These are phyloP conservation scores for Neohortaea acidophila DNA, from an alignment of 495 filamentous ascomycete genomes.

Conservation along the genomic window DNA sequence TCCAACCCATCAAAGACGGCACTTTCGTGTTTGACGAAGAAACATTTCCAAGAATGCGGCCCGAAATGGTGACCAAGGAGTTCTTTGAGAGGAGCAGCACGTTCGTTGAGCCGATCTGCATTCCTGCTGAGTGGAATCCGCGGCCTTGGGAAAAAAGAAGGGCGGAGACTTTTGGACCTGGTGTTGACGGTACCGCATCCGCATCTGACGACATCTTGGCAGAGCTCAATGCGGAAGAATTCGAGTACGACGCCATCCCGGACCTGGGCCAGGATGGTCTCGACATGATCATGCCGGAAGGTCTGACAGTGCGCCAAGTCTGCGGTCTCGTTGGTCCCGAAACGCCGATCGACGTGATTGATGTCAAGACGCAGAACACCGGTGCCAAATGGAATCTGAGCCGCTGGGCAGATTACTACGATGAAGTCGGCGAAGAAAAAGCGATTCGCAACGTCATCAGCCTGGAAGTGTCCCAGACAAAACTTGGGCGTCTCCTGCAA, in stretches of 20 bases:
- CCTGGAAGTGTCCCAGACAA: conserved; percentile 55
- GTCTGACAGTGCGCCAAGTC: conserved; percentile 50
- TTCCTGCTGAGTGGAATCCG: conserved; percentile 53
- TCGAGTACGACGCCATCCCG: conserved; percentile 33
- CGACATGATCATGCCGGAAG: conserved; percentile 60
- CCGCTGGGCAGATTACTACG: conserved; percentile 63
- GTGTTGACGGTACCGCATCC: background rate
- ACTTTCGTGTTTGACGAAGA: conserved; percentile 48
- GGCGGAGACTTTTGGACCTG: background rate
- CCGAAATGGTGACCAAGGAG: conserved; percentile 51
- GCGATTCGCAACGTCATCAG: conserved; percentile 63
- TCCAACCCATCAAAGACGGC: conserved; percentile 54
- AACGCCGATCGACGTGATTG: conserved; percentile 55
- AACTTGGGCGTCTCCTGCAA: conserved; percentile 47
- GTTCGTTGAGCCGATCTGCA: conserved; percentile 57
- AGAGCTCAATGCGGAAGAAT: conserved; percentile 6
- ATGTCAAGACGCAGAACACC: conserved; percentile 60
- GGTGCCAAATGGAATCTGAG: conserved; percentile 59
- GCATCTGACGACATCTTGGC: background rate
- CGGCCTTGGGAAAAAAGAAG: conserved; percentile 18
- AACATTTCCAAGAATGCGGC: conserved; percentile 49
- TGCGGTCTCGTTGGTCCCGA: conserved; percentile 51
- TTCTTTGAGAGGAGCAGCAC: conserved; percentile 50
- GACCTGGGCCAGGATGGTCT: conserved; percentile 52
- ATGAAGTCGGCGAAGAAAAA: conserved; percentile 42